Evolutionary conservation across 345 rosid genomes (phyloP).

Genomic region (Aquilaria yunnanensis): DNA sequence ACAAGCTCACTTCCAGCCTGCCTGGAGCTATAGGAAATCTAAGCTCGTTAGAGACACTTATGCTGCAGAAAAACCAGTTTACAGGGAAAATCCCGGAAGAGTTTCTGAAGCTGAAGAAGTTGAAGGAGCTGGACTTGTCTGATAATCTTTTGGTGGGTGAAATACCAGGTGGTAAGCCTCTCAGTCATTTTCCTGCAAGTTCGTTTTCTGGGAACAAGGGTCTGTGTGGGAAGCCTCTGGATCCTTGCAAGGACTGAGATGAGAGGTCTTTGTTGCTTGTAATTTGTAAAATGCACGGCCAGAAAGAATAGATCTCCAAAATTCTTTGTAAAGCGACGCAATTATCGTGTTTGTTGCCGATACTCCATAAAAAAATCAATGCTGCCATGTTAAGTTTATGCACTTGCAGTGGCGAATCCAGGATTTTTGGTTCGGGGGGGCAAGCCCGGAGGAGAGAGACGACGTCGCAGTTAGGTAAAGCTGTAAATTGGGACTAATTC

Average conservation of each 20-base stretch:
- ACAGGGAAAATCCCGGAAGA: conserved; percentile 34
- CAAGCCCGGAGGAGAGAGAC: too few species aligned
- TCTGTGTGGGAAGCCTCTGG: conserved; percentile 52
- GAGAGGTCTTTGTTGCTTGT: not conserved
- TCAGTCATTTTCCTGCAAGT: conserved; percentile 38
- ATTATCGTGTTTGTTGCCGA: too few species aligned
- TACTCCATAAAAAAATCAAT: too few species aligned
- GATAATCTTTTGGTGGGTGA: conserved; percentile 45
- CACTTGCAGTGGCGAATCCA: too few species aligned
- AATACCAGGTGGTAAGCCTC: conserved; percentile 44
- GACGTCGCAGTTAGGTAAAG: too few species aligned
- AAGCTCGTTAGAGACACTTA: conserved; percentile 34
- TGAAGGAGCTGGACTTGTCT: conserved; percentile 42
- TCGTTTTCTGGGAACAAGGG: conserved; percentile 44
- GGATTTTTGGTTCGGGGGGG: too few species aligned
- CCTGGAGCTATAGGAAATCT: conserved; percentile 30
- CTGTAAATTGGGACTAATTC: too few species aligned
- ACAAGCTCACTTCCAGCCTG: conserved; percentile 27
- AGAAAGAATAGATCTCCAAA: too few species aligned
- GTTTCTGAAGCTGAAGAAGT: conserved; percentile 36
- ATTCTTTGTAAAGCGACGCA: too few species aligned
- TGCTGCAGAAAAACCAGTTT: conserved; percentile 42
- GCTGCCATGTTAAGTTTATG: too few species aligned
- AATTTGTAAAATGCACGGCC: too few species aligned
- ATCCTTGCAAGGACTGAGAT: conserved; percentile 28